Evolutionary conservation across 306 rosid species (phyloP).

Genomic region (Quercus rubra): DNA sequence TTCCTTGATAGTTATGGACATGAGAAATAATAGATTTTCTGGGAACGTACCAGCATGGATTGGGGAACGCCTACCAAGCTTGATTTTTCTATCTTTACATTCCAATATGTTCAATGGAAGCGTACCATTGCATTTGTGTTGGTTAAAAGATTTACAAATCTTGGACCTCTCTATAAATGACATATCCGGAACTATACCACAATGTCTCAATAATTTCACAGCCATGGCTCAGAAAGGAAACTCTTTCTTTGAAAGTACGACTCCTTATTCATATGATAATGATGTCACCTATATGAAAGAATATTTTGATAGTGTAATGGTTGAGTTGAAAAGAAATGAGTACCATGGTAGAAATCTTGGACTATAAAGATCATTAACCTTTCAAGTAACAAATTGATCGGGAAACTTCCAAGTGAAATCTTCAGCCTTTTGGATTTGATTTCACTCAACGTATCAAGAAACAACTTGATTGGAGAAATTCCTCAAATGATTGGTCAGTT

Average conservation of each 20-base stretch:
- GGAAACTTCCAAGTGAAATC: too few relatives aligned
- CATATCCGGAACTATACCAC: background rate
- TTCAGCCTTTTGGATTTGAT: too few relatives aligned
- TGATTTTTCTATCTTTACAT: conserved; percentile 12
- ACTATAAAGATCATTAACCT: too few relatives aligned
- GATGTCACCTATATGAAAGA: too few relatives aligned
- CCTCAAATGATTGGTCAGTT: too few relatives aligned
- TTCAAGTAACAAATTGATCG: too few relatives aligned
- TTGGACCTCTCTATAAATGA: background rate
- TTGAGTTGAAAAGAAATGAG: too few relatives aligned
- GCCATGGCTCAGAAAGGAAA: background rate
- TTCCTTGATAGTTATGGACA: conserved; percentile 5
- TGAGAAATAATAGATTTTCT: conserved; percentile 22
- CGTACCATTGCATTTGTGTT: conserved; percentile 19
- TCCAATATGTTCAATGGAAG: conserved; percentile 7
- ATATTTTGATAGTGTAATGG: too few relatives aligned
- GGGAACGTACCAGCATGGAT: conserved; percentile 30
- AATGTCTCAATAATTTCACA: conserved; percentile 4
- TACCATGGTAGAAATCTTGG: too few relatives aligned
- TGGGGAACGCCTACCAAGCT: background rate
- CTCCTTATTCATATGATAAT: too few relatives aligned
- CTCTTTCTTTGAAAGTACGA: rapidly evolving
- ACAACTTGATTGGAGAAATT: too few relatives aligned
- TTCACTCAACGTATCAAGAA: background rate
- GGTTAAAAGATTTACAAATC: background rate